Base-by-base conservation (phyloP, 2,329 filamentous ascomycete species). In the Stylonectria norvegica region DNA sequence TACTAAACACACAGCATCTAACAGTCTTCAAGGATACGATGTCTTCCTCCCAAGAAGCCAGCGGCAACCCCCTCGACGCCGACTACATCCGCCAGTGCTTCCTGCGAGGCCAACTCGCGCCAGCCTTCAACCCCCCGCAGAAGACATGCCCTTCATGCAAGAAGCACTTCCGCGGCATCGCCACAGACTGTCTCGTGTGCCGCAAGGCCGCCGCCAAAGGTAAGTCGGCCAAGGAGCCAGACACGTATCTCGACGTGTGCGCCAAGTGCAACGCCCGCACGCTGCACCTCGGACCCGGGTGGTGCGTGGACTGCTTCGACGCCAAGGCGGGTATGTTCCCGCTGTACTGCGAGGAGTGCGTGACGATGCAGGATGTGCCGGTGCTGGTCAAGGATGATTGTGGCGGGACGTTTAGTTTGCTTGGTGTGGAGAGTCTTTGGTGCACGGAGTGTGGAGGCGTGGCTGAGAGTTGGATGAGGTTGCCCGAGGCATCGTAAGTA, bases 261-360 rank as follows among this genome's bases (percentile, higher is more conserved):
- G 1, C 14, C 1, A 16, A 5, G 0, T 55, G 53, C 5, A 20
- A 34, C 1, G 1, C 14, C 2, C 41, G 11, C 2, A 55, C 47
- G 2, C 20, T 55, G 14, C 53, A 56, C 6, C 48, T 56, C 0
- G 53, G 53, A 0, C 49, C 45, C 0, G 39, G 39, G 2, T 57
- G 51, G 53, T 56, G 53, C 14, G 39, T 47, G 1, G 5, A 8
- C 0, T 56, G 53, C 20, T 17, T 41, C 3, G 47, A 45, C 0
- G 27, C 22, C 1, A n/a, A 19, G 3, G 5, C 19, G 1, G 29
- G 20, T 0, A 16, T 19, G 1, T 51, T 49, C 22, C 32, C 40
- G 0, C 20, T 49, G 8, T 43, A 40, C 5, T 56, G 53, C 1
- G 27, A 49, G 14, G 23, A 45, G 6, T 55, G 52, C 7, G 38